phyloP scores from a whole-genome alignment of 257 asterid species.

The Ilex asprella region DNA sequence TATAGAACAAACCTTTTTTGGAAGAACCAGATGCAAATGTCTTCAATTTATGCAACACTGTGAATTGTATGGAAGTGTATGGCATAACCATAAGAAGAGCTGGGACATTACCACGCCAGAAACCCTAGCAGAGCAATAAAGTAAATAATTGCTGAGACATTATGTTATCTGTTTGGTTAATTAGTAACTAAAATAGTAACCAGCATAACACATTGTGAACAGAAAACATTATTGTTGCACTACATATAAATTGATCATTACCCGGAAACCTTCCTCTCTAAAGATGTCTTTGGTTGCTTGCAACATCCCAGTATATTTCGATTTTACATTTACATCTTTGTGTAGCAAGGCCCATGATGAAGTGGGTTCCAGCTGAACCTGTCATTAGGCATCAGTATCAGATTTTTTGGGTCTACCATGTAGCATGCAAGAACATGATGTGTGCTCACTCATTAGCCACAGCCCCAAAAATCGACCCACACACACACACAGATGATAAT shows the following conservation, averaged over 20 bases:
- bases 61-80: slow-evolving; percentile 87
- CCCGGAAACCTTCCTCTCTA: slow-evolving; percentile 93
- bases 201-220: too few relatives aligned
- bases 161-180: too few relatives aligned
- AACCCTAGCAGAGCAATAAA: slow-evolving; percentile 42
- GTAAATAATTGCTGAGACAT: too few relatives aligned
- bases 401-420: too few relatives aligned
- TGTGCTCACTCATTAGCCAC: too few relatives aligned
- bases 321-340: slow-evolving; percentile 37
- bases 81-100: slow-evolving; percentile 98
- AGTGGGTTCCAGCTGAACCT: slow-evolving; percentile 98
- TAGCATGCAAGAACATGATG: too few relatives aligned
- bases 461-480: too few relatives aligned
- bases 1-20: slow-evolving; percentile 49
- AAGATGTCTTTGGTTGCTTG: slow-evolving; percentile 90
- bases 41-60: slow-evolving; percentile 74
- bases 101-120: slow-evolving; percentile 98
- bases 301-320: slow-evolving; percentile 81
- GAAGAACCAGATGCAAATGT: slow-evolving; percentile 81
- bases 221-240: too few relatives aligned
- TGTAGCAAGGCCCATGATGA: slow-evolving; percentile 70
- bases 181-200: too few relatives aligned
- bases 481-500: too few relatives aligned
- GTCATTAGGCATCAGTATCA: background rate
- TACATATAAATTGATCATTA: slow-evolving; percentile 11